Conservation (phyloP, 768 basidiomycete species). For the Mrakia blollopis region DNA sequence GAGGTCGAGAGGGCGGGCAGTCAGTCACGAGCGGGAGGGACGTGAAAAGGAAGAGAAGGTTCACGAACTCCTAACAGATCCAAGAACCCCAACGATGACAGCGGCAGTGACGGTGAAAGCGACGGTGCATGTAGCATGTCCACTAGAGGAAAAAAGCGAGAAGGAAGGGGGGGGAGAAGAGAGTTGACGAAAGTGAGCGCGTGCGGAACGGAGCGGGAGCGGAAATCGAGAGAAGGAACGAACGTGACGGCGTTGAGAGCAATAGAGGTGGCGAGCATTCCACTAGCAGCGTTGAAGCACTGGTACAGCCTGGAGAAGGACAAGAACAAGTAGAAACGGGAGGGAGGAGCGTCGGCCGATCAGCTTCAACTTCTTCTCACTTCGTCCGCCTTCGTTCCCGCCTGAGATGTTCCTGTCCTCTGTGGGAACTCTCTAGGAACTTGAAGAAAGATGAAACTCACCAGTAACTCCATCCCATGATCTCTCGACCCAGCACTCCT, state of each 20-base stretch:
- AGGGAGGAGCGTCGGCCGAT: background rate
- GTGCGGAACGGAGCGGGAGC: slow-evolving; percentile 21
- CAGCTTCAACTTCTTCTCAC: background rate
- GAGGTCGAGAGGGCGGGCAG: background rate
- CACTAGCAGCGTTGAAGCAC: slow-evolving; percentile 39
- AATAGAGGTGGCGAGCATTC: slow-evolving; percentile 43
- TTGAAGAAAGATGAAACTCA: background rate
- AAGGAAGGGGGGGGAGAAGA: too few species aligned
- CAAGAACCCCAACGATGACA: slow-evolving; percentile 21
- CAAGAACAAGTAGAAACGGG: background rate
- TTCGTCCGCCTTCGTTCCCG: background rate
- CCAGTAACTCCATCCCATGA: slow-evolving; percentile 28
- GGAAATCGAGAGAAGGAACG: too few species aligned
- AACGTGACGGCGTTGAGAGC: slow-evolving; percentile 44
- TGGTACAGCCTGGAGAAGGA: slow-evolving; percentile 13
- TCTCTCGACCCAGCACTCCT: slow-evolving; percentile 23
- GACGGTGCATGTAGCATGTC: slow-evolving; percentile 42
- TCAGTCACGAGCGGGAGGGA: background rate
- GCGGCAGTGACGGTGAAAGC: slow-evolving; percentile 39
- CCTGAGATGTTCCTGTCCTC: background rate
- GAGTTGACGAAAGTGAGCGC: background rate
- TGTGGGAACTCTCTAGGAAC: background rate
- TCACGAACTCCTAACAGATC: background rate
- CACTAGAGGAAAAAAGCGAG: too few species aligned
- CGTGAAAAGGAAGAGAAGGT: slow-evolving; percentile 37